Base-by-base conservation (phyloP, 2,329 filamentous ascomycete genomes). In the Fusarium sp. region DNA sequence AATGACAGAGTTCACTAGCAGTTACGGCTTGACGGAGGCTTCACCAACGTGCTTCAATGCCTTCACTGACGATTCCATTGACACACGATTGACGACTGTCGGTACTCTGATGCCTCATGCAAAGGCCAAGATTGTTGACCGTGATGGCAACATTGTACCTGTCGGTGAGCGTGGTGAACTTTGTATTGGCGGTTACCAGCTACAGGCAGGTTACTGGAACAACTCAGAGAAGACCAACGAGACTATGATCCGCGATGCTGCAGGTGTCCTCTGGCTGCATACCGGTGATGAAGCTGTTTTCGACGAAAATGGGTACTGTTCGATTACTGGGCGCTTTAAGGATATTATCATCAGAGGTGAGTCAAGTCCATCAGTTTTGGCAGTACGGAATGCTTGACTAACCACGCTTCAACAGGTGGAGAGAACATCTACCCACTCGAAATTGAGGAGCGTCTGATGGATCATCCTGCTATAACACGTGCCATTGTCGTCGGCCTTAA, bases 31-130 rank as follows among this genome's bases (percentile, higher is more conserved):
- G 48, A 95, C 93, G 0, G 93, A 95, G 82, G 91, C 93, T 2
- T 92, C 89, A 5, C 93, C 93, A 1, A 94, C 92, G 1, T 93
- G 92, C 81, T 95, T 95, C 84, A 95, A 94, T 75, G 91, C 93
- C 16, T 91, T 92, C 76, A 93, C 91, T 0, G 89, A 92, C 65
- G 93, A 95, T 79, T 87, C 89, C 2, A 87, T 94, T 55, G 84
- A 90, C 70, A 86, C 85, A 42, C 86, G 92, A 41, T 84, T 95
- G 31, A 89, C 88, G 4, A 94, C 92, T 0, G 93, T 95, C 0
- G 93, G 93, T 6, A 92, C 90, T 21, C 83, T 95, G 49, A 89
- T 95, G 84, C 93, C 93, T 7, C 92, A 95, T 76, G 88, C 90
- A 5, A 86, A 88, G 42, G 93, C 93, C 56, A 97, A 96, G 83